Percentiles rank a stretch among this genome's conserved stretches.
Conservation (phyloP, 1,284 basidiomycete species). For the Coriolopsis trogii region DNA sequence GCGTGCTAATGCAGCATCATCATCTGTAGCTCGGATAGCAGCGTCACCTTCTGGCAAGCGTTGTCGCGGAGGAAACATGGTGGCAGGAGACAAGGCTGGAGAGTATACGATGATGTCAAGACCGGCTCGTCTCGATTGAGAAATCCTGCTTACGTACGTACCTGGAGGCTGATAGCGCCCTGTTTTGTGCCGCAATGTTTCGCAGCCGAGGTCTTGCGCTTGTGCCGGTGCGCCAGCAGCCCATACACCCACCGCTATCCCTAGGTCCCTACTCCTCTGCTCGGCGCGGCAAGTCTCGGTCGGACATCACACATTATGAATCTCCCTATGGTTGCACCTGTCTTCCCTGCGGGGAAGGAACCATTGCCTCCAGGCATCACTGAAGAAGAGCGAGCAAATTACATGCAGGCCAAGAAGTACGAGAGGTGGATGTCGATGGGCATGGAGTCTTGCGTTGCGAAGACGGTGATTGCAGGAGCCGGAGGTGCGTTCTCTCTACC, state of each 20-base stretch:
- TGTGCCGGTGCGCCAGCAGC: too few species aligned
- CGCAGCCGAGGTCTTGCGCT: too few species aligned
- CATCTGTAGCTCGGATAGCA: constrained; percentile 72
- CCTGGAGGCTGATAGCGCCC: too few species aligned
- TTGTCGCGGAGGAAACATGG: constrained; percentile 20
- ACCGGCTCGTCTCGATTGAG: too few species aligned
- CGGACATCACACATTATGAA: constrained; percentile 20
- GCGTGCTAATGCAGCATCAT: constrained; percentile 76
- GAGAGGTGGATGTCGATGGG: constrained; percentile 68
- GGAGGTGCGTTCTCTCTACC: constrained; percentile 58
- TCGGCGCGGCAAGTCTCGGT: too few species aligned
- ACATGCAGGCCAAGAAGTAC: constrained; percentile 76
- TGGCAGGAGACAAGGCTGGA: neutral
- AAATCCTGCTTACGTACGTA: too few species aligned
- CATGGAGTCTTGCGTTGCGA: constrained; percentile 86
- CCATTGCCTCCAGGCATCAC: constrained; percentile 82
- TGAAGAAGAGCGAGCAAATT: constrained; percentile 76
- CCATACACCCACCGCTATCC: too few species aligned
- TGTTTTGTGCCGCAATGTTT: too few species aligned
- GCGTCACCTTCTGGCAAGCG: constrained; percentile 47
- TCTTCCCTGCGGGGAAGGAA: constrained; percentile 67
- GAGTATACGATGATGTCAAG: neutral
- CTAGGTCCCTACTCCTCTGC: too few species aligned
- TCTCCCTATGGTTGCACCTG: constrained; percentile 42
- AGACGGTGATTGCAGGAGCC: constrained; percentile 79